Base-by-base conservation (phyloP, 2,329 filamentous ascomycete genomes). In the Paecilomyces dactylethromorphus region DNA sequence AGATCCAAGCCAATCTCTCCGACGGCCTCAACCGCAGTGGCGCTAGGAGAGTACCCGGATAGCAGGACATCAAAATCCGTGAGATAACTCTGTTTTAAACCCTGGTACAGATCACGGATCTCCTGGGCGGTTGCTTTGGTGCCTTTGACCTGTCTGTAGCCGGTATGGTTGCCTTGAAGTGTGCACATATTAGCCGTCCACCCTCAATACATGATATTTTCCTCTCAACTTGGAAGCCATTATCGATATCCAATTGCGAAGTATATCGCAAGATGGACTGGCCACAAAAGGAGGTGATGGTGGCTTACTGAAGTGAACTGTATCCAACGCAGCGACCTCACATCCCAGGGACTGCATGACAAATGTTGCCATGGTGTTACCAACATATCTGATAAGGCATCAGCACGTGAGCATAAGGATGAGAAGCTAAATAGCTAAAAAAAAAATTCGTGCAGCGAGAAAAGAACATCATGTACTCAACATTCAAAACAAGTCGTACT, bases 341-440 rank as follows among this genome's bases (percentile, higher is more conserved):
- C 92, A 97, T 54, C 94, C 94, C 55, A 99, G 79, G 0, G 90
- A 89, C 75, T 99, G 93, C 82, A 99, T 88, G 65, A 92, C 91
- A 71, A 96, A 95, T 1, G 92, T 92, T 50, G 92, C 92, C 81
- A 99, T 96, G 69, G 93, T 96, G 74, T 99, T 99, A 56, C 94
- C 94, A 65, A 99, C 94, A 82, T 97, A 93, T 72, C 94, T 96
- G 49, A 56, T 21, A 55, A 55, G 26, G 7, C 24, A 55, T 33
- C 26, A 33, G 12, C 53, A 39, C 15, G 1, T 10, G 29, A 54
- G 35, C 1, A 3, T 18, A 13, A 33, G 35, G 31, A 29, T 29
- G 13, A 33, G 22, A 31, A 21, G 5, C 21, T 7, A 18, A 45
- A 45, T 3, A 8, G 3, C n/a, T 7, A 8, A 18, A 45, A 45